phyloP scores from a whole-genome alignment of 75 land plant genomes.

The Picea sitchensis region DNA sequence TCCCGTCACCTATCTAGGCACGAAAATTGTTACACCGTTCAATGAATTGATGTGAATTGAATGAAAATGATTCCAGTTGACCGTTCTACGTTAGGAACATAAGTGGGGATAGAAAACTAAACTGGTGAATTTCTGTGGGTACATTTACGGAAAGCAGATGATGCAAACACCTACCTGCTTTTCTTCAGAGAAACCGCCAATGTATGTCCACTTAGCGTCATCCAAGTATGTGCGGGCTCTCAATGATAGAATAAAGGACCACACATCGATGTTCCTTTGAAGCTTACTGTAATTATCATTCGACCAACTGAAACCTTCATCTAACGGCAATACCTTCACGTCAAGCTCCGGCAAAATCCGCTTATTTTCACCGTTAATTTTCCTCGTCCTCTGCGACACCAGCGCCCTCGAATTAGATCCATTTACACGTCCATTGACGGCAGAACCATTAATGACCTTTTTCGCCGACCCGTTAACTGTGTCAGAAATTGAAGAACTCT shows the following conservation, averaged over 20 bases:
- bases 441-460: conserved; percentile 22
- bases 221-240: conserved; percentile 66
- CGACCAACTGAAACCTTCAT: conserved; percentile 92
- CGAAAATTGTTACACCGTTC: no score
- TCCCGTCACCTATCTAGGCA: no score
- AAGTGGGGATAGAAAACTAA: no score
- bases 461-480: conserved; percentile 24
- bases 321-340: conserved; percentile 62
- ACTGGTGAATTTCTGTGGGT: no score
- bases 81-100: no score
- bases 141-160: no score
- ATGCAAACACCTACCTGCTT: conserved; percentile 59
- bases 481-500: neutral
- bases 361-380: neutral
- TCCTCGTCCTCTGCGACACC: neutral
- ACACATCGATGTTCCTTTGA: conserved; percentile 83
- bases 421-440: conserved; percentile 19
- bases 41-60: no score
- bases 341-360: conserved; percentile 32
- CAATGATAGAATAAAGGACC: conserved; percentile 81
- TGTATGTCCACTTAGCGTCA: conserved; percentile 85
- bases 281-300: conserved; percentile 75
- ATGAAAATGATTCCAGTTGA: no score
- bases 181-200: conserved; percentile 79
- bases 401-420: conserved; percentile 10